A percentile compares a stretch with the other conserved stretches of the same genome.
These are phyloP conservation scores for Salix brachista DNA, from an alignment of 345 rosid genomes.

Conservation along the genomic window DNA sequence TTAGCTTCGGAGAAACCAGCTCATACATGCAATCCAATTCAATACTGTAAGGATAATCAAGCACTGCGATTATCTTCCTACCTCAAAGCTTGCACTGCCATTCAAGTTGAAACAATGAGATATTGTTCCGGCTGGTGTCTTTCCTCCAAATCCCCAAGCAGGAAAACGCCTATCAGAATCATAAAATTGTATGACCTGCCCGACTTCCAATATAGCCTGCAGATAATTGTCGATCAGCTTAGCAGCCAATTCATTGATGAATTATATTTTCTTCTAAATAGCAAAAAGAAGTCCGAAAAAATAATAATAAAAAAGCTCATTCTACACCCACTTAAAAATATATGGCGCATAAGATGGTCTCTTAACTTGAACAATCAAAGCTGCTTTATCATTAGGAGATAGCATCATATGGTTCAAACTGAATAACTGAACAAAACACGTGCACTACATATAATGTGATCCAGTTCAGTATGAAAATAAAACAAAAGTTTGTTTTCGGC, in stretches of 20 bases:
- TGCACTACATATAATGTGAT: background rate
- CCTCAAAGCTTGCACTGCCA: conserved; percentile 59
- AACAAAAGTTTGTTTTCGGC: background rate
- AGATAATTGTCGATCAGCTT: conserved; percentile 2
- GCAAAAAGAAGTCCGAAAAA: background rate
- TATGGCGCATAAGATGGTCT: background rate
- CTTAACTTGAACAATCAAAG: background rate
- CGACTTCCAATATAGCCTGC: conserved; percentile 83
- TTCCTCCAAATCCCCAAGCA: conserved; percentile 93
- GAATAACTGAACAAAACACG: background rate
- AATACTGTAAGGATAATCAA: background rate
- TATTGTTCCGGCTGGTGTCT: conserved; percentile 42
- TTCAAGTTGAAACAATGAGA: conserved; percentile 86
- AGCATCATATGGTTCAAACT: background rate
- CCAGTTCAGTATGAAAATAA: background rate
- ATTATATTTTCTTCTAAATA: background rate
- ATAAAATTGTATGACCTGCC: conserved; percentile 81
- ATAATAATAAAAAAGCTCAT: background rate
- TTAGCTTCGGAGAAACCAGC: background rate
- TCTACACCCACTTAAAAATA: background rate
- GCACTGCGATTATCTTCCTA: conserved; percentile 16
- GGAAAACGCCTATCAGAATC: conserved; percentile 76
- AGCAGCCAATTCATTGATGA: background rate
- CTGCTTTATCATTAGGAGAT: background rate
- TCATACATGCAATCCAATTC: background rate